Evolutionary conservation across 169 alveolate genomes (phyloP).

Genomic region (Plasmodium knowlesi): DNA sequence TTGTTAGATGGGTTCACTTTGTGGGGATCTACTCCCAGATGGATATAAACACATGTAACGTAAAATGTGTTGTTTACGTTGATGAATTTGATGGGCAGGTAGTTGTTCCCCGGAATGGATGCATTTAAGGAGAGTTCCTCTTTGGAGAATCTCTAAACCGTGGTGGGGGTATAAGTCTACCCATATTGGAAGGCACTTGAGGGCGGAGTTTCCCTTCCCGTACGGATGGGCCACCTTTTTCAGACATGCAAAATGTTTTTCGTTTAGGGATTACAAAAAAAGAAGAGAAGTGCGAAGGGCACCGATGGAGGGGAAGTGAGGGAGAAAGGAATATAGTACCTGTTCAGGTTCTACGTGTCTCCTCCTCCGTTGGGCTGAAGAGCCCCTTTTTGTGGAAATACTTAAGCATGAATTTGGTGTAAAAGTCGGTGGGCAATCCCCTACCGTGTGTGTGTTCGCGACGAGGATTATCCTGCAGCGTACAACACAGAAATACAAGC

Average conservation of each 20-base stretch:
- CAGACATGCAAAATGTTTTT: background rate
- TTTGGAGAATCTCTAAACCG: background rate
- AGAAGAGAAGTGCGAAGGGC: background rate
- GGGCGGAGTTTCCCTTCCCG: no score
- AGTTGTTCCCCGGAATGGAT: no score
- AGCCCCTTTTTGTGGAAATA: conserved; percentile 2
- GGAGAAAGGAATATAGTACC: no score
- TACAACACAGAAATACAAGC: conserved; percentile 35
- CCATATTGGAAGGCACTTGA: background rate
- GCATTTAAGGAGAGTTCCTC: background rate
- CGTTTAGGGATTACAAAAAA: background rate
- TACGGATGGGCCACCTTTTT: background rate
- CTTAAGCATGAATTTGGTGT: conserved; percentile 58
- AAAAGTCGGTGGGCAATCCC: conserved; percentile 35
- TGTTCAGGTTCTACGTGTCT: background rate
- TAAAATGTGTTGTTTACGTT: no score
- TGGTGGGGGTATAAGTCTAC: background rate
- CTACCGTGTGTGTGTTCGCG: conserved; percentile 63
- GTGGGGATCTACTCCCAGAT: background rate
- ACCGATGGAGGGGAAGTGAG: background rate
- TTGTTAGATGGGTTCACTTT: background rate
- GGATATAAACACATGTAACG: background rate
- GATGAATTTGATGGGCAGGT: background rate
- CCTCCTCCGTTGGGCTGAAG: background rate
- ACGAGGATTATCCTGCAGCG: conserved; percentile 27